phyloP scores from a whole-genome alignment of 2,329 filamentous ascomycete genomes.

The Aspergillus carbonarius region DNA sequence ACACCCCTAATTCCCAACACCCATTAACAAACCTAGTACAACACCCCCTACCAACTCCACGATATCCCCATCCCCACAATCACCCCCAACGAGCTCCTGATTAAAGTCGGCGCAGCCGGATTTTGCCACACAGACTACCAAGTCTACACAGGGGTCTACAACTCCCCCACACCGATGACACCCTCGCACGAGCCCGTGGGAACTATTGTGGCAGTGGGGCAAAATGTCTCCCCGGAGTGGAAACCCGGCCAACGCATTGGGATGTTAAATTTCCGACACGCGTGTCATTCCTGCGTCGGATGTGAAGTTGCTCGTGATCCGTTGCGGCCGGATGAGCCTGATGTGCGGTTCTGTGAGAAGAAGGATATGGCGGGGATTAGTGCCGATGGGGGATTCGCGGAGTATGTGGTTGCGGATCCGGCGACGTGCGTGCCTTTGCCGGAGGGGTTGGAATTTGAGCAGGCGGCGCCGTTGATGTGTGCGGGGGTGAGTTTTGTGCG shows the following conservation, averaged over 20 bases:
- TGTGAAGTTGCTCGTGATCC: not conserved
- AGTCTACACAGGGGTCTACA: constrained; percentile 11
- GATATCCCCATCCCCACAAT: no score
- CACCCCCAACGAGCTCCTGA: constrained; percentile 3
- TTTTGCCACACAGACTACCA: constrained; percentile 18
- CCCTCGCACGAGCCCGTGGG: constrained; percentile 13
- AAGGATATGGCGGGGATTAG: constrained; percentile 10
- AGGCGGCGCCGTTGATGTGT: constrained; percentile 16
- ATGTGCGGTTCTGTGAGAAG: constrained; percentile 10
- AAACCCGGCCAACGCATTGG: constrained; percentile 8
- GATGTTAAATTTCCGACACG: constrained; percentile 14
- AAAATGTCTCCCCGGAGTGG: constrained; percentile 1
- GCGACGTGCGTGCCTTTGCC: constrained; percentile 7
- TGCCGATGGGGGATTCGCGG: constrained; percentile 13
- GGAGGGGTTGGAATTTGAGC: constrained; percentile 12
- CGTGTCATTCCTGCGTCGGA: constrained; percentile 5
- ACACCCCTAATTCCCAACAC: no score
- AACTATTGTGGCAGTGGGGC: not conserved
- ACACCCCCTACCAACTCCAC: no score
- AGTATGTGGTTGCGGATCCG: constrained; percentile 14
- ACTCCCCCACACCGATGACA: constrained; percentile 6
- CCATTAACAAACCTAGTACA: no score
- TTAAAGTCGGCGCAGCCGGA: constrained; percentile 11
- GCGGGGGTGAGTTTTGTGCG: constrained; percentile 9
- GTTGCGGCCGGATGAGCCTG: not conserved